These are phyloP conservation scores for Polygonum aviculare DNA, from an alignment of 148 eudicot genomes.

Conservation along the genomic window DNA sequence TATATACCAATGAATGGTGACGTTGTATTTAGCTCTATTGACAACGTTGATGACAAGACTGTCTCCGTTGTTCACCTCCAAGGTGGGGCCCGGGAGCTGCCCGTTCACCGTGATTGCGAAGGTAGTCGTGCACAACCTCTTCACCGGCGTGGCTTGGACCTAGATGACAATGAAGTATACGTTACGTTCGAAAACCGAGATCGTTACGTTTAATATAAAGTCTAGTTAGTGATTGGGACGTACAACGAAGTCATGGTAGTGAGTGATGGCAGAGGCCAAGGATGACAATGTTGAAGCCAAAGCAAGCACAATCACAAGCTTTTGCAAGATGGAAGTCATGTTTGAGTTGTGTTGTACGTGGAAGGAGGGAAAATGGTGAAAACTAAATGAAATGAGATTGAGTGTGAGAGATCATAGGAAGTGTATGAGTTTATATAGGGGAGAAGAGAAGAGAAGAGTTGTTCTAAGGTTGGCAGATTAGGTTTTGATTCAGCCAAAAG, in stretches of 20 bases:
- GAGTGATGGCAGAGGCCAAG: constrained; percentile 40
- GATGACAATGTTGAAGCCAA: constrained; percentile 23
- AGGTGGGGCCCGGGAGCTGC: constrained; percentile 62
- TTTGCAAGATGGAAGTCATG: constrained; percentile 3
- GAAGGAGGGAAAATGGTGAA: neutral
- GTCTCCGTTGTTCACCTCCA: constrained; percentile 72
- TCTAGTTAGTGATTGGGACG: neutral
- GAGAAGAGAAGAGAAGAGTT: neutral
- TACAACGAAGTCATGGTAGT: constrained; percentile 64
- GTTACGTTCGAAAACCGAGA: neutral
- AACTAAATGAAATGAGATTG: neutral
- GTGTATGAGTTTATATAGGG: neutral
- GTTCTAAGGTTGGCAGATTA: constrained; percentile 3
- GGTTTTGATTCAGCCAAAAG: constrained; percentile 6
- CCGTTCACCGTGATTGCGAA: constrained; percentile 65
- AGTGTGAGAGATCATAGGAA: neutral
- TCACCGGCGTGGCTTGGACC: constrained; percentile 77
- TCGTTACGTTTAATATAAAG: neutral
- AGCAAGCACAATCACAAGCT: constrained; percentile 12
- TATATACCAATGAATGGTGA: constrained; percentile 78
- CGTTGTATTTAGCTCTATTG: constrained; percentile 66
- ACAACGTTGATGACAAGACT: constrained; percentile 57
- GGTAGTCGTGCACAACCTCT: constrained; percentile 65
- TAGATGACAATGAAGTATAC: constrained; percentile 11
- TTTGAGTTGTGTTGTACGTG: neutral